Conservation (phyloP, 768 basidiomycete genomes). For the Peribolospora kevripleyi region DNA sequence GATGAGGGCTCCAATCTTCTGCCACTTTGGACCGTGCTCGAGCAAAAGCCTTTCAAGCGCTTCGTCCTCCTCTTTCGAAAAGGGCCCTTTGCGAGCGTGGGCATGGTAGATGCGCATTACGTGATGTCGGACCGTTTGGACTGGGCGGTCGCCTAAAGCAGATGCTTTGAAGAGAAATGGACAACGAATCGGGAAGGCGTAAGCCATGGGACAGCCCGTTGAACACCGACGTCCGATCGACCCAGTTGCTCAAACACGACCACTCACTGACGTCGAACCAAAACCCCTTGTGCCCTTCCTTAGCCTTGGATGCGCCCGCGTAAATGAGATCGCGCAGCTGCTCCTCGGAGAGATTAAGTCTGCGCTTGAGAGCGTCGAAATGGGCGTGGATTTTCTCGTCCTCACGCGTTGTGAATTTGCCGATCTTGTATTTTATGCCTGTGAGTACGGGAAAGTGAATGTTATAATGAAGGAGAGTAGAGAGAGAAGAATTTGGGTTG, state of each 20-base stretch:
- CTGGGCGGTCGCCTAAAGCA: slow-evolving; percentile 4
- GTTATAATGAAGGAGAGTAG: not conserved
- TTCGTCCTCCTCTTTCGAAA: slow-evolving; percentile 1
- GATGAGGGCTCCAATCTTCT: not conserved
- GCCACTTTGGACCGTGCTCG: slow-evolving; percentile 4
- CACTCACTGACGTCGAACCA: not conserved
- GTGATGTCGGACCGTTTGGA: slow-evolving; percentile 9
- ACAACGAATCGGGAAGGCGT: not conserved
- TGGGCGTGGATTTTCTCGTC: slow-evolving; percentile 4
- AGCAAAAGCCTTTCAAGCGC: not conserved
- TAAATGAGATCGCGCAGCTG: slow-evolving; percentile 3
- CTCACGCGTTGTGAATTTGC: slow-evolving; percentile 8
- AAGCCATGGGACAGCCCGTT: too few relatives aligned
- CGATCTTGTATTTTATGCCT: slow-evolving; percentile 7
- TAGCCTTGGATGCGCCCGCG: not conserved
- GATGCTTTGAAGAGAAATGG: slow-evolving; percentile 5
- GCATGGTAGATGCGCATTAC: slow-evolving; percentile 3
- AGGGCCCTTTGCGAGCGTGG: not conserved
- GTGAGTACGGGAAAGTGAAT: not conserved
- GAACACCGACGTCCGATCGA: too few relatives aligned
- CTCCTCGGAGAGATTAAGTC: not conserved
- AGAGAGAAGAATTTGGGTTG: not conserved
- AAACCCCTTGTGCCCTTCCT: not conserved
- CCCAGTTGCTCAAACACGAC: not conserved
- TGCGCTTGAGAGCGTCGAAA: slow-evolving; percentile 2